Conservation (phyloP, 768 basidiomycete species). For the Dioszegia crocea region DNA sequence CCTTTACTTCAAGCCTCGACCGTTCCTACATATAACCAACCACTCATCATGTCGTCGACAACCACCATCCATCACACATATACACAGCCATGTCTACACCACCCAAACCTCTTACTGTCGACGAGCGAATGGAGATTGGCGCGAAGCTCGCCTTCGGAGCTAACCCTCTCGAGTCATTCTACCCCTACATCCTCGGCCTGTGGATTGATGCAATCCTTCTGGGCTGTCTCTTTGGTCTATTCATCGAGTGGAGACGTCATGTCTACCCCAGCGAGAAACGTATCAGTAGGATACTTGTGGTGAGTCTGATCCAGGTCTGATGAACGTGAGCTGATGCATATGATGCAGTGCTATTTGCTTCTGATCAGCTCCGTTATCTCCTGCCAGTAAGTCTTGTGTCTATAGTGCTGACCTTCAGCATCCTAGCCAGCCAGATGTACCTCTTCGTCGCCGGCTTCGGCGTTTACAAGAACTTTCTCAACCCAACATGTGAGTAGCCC, state of each 20-base stretch:
- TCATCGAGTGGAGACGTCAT: neutral
- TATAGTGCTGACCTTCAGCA: neutral
- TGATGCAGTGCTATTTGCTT: neutral
- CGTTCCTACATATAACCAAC: too few relatives aligned
- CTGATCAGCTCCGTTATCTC: neutral
- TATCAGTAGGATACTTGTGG: neutral
- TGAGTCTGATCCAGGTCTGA: neutral
- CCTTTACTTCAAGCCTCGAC: too few relatives aligned
- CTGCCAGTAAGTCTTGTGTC: neutral
- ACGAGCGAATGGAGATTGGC: too few relatives aligned
- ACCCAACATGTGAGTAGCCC: neutral
- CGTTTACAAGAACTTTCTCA: neutral
- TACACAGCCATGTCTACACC: too few relatives aligned
- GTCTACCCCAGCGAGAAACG: neutral
- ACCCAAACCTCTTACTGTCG: too few relatives aligned
- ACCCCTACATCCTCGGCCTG: neutral
- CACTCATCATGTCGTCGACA: too few relatives aligned
- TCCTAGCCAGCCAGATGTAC: neutral
- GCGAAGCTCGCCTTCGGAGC: too few relatives aligned
- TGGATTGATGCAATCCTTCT: neutral
- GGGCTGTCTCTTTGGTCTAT: neutral
- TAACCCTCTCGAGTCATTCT: neutral
- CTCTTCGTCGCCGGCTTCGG: neutral
- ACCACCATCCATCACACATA: too few relatives aligned
- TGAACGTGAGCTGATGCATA: neutral